These are phyloP conservation scores for Aspergillus phoenicis DNA, from an alignment of 2,329 filamentous ascomycete species.

Conservation along the genomic window DNA sequence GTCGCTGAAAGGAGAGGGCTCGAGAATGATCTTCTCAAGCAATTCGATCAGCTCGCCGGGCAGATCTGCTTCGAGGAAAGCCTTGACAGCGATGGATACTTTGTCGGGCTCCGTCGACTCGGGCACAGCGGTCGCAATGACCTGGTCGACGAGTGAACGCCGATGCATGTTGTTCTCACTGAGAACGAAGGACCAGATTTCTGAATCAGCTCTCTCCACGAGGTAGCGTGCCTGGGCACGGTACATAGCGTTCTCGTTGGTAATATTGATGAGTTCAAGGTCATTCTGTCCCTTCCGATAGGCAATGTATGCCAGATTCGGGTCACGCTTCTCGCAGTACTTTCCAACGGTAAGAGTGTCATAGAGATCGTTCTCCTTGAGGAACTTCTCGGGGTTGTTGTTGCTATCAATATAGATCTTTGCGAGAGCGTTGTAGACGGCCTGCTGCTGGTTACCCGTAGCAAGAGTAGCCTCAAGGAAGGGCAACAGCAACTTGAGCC, in stretches of 20 bases:
- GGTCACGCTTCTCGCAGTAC: constrained; percentile 98
- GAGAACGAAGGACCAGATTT: constrained; percentile 93
- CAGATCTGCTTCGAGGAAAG: constrained; percentile 87
- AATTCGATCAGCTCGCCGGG: constrained; percentile 95
- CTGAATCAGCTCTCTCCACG: constrained; percentile 81
- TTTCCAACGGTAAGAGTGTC: constrained; percentile 91
- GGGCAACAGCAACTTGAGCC: constrained; percentile 89
- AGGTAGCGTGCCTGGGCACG: constrained; percentile 95
- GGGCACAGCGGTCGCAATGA: constrained; percentile 91
- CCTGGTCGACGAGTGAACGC: constrained; percentile 90
- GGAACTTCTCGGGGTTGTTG: constrained; percentile 95
- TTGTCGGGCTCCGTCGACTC: constrained; percentile 91
- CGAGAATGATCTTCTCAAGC: constrained; percentile 98
- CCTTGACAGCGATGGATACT: constrained; percentile 90
- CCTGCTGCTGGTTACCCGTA: constrained; percentile 90
- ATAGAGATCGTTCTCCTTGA: constrained; percentile 96
- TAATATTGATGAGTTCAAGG: constrained; percentile 93
- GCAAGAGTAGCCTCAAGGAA: constrained; percentile 93
- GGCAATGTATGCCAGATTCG: constrained; percentile 90
- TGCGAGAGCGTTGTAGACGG: constrained; percentile 93
- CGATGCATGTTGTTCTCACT: constrained; percentile 95
- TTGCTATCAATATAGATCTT: constrained; percentile 99
- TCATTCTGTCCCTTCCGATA: constrained; percentile 98
- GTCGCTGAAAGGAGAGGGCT: constrained; percentile 98
- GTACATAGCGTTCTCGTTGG: constrained; percentile 99